Conservation (phyloP, 2,329 filamentous ascomycete species). For the Dactylonectria macrodidyma region DNA sequence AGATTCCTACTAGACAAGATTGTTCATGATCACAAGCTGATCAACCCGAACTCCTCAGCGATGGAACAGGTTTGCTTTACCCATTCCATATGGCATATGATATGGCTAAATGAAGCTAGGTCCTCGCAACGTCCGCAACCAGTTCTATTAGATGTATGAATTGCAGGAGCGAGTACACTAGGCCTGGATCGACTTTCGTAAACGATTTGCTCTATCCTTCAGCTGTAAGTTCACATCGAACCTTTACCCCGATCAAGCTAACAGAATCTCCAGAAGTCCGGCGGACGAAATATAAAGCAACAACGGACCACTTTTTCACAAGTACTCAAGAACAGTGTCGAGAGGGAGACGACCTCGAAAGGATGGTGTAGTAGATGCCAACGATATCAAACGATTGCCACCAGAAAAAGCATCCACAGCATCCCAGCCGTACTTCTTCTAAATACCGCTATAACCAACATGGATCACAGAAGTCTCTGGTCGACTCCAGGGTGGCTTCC, state of each 20-base stretch:
- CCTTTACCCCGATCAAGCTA: constrained; percentile 8
- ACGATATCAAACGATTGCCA: constrained; percentile 89
- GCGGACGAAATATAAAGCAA: constrained; percentile 64
- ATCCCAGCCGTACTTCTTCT: constrained; percentile 91
- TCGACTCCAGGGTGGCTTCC: constrained; percentile 91
- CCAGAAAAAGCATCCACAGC: constrained; percentile 85
- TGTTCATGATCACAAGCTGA: constrained; percentile 80
- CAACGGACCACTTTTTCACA: constrained; percentile 83
- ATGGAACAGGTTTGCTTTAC: constrained; percentile 75
- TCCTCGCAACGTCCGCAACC: constrained; percentile 79
- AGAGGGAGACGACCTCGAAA: constrained; percentile 88
- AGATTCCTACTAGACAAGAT: constrained; percentile 90
- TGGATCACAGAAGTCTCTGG: constrained; percentile 87
- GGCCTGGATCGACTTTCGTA: constrained; percentile 83
- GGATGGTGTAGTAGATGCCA: constrained; percentile 96
- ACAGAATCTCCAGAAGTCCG: constrained; percentile 58
- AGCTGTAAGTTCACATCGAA: constrained; percentile 45
- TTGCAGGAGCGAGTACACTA: constrained; percentile 88
- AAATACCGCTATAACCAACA: constrained; percentile 82
- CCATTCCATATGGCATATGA: background rate
- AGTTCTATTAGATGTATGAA: constrained; percentile 86
- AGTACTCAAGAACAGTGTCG: constrained; percentile 92
- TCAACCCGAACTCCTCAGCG: constrained; percentile 71
- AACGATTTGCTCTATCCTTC: constrained; percentile 88
- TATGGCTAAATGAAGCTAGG: constrained; percentile 42